These are phyloP conservation scores for Coemansia sp. DNA, from an alignment of 192 early-diverging fungal species.

Conservation along the genomic window DNA sequence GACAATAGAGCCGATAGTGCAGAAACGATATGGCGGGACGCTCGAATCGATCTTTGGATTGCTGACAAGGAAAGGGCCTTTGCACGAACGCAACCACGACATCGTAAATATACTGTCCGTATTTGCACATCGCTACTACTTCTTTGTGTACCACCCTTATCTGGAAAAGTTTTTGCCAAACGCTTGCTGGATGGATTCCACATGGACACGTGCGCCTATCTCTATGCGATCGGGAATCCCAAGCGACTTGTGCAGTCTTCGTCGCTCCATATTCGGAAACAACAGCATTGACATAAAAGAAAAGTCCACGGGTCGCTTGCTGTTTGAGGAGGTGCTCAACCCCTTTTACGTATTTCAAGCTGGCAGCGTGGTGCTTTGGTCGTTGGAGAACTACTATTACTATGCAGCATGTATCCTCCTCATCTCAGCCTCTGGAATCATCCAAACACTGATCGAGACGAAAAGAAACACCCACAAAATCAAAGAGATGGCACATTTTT, in stretches of 20 bases:
- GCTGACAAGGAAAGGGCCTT: conserved; percentile 35
- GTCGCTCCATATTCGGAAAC: conserved; percentile 66
- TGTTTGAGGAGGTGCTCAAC: conserved; percentile 74
- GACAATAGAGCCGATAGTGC: conserved; percentile 55
- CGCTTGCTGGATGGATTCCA: conserved; percentile 51
- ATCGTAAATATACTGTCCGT: conserved; percentile 33
- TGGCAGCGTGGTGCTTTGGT: conserved; percentile 77
- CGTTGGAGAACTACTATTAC: conserved; percentile 90
- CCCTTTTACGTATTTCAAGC: conserved; percentile 85
- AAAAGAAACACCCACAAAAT: conserved; percentile 66
- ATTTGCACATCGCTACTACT: conserved; percentile 56
- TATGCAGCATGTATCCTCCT: conserved; percentile 91
- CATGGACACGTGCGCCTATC: conserved; percentile 42
- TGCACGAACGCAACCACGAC: conserved; percentile 37
- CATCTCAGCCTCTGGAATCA: conserved; percentile 76
- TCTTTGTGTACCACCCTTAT: conserved; percentile 54
- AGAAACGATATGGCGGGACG: conserved; percentile 64
- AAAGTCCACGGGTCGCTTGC: conserved; percentile 59
- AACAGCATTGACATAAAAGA: conserved; percentile 75
- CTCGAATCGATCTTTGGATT: conserved; percentile 67
- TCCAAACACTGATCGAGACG: conserved; percentile 78
- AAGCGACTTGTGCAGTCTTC: conserved; percentile 56
- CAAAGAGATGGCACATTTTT: conserved; percentile 84
- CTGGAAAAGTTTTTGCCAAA: conserved; percentile 49
- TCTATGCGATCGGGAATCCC: conserved; percentile 56